Conservation (phyloP, 768 basidiomycete species). For the Pleurotus eryngii region DNA sequence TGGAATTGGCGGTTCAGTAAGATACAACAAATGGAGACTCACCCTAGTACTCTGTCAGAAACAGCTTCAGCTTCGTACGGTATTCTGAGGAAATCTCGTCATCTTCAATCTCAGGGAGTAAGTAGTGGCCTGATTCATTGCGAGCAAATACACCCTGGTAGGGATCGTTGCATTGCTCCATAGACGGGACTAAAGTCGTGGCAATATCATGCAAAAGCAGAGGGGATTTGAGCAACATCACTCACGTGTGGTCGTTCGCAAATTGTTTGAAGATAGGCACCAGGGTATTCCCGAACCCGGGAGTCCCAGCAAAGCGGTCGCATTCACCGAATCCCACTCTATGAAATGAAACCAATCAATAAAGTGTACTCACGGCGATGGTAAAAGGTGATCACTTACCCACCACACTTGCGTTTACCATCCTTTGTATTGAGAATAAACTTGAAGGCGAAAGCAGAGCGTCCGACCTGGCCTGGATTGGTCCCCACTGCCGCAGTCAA, state of each 20-base stretch:
- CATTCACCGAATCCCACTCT: neutral
- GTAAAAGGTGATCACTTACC: neutral
- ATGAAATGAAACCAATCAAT: neutral
- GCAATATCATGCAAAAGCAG: too few relatives aligned
- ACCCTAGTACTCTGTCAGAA: too few relatives aligned
- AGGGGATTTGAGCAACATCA: too few relatives aligned
- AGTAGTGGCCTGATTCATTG: too few relatives aligned
- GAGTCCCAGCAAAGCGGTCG: neutral
- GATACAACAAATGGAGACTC: too few relatives aligned
- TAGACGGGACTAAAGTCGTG: too few relatives aligned
- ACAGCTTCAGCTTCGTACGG: too few relatives aligned
- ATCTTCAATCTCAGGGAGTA: too few relatives aligned
- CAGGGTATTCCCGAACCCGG: neutral
- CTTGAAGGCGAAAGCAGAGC: neutral
- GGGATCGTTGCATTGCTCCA: too few relatives aligned
- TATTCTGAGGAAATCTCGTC: too few relatives aligned
- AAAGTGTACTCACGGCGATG: neutral
- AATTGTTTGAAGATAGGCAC: neutral
- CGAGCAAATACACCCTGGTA: too few relatives aligned
- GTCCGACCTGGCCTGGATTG: neutral
- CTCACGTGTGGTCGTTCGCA: neutral
- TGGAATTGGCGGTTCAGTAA: too few relatives aligned
- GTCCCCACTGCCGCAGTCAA: neutral
- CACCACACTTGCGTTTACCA: neutral
- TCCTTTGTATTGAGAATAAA: neutral